Conservation (phyloP, 2,329 filamentous ascomycete species). For the Aspergillus caelatus region DNA sequence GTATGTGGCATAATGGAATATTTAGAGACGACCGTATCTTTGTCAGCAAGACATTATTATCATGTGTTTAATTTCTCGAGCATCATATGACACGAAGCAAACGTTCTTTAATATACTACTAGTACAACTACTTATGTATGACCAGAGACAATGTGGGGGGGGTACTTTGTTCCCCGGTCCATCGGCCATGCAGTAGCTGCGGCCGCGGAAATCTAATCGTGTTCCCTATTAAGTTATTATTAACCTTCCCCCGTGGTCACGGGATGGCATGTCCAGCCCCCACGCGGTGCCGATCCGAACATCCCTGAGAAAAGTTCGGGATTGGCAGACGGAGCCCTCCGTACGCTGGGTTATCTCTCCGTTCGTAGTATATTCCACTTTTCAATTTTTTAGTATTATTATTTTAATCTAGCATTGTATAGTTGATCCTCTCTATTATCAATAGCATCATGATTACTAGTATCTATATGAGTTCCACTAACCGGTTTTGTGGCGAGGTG, state of each 20-base stretch:
- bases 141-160: not conserved
- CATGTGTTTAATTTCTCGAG: not conserved
- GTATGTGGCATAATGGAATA: constrained; percentile 63
- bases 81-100: constrained; percentile 1
- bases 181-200: not conserved
- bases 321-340: not conserved
- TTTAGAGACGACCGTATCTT: constrained; percentile 2
- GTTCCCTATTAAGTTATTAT: not conserved
- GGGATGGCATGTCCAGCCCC: constrained; percentile 15
- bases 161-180: not conserved
- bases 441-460: not conserved
- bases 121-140: not conserved
- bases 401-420: not conserved
- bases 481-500: constrained; percentile 1
- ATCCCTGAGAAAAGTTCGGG: not conserved
- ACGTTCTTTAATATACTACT: not conserved
- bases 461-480: not conserved
- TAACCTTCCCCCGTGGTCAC: not conserved
- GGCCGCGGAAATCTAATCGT: not conserved
- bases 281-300: constrained; percentile 4
- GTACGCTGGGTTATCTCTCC: not conserved
- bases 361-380: not conserved
- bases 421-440: not conserved
- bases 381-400: not conserved
- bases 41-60: not conserved